Base-by-base conservation (phyloP, 805 yeast genomes). In the Lachancea kluyveri region DNA sequence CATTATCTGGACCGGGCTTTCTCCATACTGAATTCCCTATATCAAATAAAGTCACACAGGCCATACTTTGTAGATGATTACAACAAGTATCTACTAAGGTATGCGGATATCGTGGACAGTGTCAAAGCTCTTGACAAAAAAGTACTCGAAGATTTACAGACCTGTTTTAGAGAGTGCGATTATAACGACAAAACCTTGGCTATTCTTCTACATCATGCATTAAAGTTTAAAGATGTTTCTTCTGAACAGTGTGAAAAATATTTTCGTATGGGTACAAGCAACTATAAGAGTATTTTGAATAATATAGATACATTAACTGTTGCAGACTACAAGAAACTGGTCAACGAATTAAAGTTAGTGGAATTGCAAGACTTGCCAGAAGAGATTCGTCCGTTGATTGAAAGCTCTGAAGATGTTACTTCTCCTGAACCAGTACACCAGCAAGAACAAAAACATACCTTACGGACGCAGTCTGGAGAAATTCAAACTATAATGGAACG, bases 1-100 rank as follows among this genome's bases (percentile, higher is more conserved):
- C 68, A 69, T 32, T 80, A 82, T 49, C 72, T 68, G 43, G 71
- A 68, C 14, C 66, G 95, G 48, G 94, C 95, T 0, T 76, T 74
- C 41, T 61, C 77, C 15, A 75, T 85, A 13, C 57, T 86, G 24
- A 64, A 67, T 33, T 77, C 87, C 3, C 63, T 85, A 28, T 68
- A 76, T 30, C 72, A 73, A 13, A 54, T 75, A 13, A 54, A 65
- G 4, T 48, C 57, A 4, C 54, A 62, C 44, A 37, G 56, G 41
- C 60, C 67, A 3, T 71, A 72, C 17, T 73, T 82, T 41, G 65
- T 76, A 15, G 75, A 77, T 43, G 82, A 83, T 21, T 65, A 81
- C 39, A 84, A 85, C 59, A 74, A 74, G 47, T 84, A 75, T 53
- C 58, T 85, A 29, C 40, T 52, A 27, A 33, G 30, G 23, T 28